These are phyloP conservation scores for Fomitopsis palustris DNA, from an alignment of 1,284 basidiomycete genomes.

Conservation along the genomic window DNA sequence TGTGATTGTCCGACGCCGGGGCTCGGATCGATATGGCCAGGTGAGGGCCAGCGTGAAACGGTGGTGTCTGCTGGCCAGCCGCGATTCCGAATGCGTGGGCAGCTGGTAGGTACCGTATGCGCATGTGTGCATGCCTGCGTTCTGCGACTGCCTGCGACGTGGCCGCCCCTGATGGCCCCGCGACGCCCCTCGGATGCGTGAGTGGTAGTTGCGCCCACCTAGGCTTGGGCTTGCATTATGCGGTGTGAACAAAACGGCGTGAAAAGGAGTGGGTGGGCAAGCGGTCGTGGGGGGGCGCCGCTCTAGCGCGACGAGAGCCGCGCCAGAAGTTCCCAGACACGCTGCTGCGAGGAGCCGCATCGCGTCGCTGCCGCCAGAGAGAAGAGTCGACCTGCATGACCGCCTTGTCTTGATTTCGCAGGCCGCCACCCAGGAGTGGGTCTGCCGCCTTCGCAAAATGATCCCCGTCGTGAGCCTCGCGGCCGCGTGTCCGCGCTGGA, in stretches of 20 bases:
- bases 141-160: not conserved
- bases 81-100: too few species aligned
- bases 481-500: not conserved
- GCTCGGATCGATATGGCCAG: slow-evolving; percentile 1
- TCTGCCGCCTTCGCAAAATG: not conserved
- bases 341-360: not conserved
- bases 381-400: not conserved
- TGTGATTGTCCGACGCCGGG: not conserved
- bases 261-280: not conserved
- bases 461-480: not conserved
- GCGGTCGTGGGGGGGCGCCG: not conserved
- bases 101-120: not conserved
- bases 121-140: not conserved
- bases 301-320: not conserved
- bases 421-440: not conserved
- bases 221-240: not conserved
- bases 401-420: not conserved
- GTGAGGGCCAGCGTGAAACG: not conserved
- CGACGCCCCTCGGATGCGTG: not conserved
- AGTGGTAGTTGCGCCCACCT: not conserved
- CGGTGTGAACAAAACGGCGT: not conserved
- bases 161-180: not conserved
- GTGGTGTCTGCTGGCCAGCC: not conserved
- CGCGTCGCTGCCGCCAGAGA: not conserved
- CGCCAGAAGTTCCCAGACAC: slow-evolving; percentile 1